Evolutionary conservation across 1,284 basidiomycete genomes (phyloP), one percentile per base, ranked within the genome.

Genomic region (Vanrija pseudolonga): DNA sequence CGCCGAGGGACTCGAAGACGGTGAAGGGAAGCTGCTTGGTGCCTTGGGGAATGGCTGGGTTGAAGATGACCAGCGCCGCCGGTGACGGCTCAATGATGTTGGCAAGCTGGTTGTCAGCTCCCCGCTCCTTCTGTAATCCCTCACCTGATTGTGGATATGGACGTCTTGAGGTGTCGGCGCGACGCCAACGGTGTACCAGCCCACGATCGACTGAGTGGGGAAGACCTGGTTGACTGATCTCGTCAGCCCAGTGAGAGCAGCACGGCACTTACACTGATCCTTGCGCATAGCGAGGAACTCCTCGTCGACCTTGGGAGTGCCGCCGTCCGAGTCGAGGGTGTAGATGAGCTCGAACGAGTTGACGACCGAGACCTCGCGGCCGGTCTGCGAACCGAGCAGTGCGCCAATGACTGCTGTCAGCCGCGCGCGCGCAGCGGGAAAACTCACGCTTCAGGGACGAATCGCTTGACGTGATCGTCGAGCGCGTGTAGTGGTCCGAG

Each of bases 211-310:
- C 45, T 98, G 82, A 0, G 92, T 91, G 4, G 95, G 96, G 73
- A 98, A 98, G 15, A 97, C 93, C 76, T 97, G 92, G 72, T 95
- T 95, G 81, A 95, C 94, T 97, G 68, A 42, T 24, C 6, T 6
- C 17, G n/a, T 57, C 24, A 59, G 54, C 40, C 17, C 15, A 20
- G 20, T 47, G 2, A 18, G 8, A 6, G 15, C 18, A 8, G 15
- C 38, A 28, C 6, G 5, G 9, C n/a, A 70, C 88, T 60, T 61
- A 95, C 94, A 98, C 77, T 96, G 93, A 57, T 94, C 90, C 62
- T 85, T 83, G 61, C 96, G 81, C 43, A 86, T 86, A 9, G 85
- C 81, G 17, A 97, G 78, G 73, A 95, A 97, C 6, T 80, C 87
- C 62, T 87, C 84, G 76, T 97, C 88, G 6, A 94, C 62, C 22